Evolutionary conservation across 1,284 basidiomycete genomes (phyloP).

Genomic region (Ustilago esculenta): DNA sequence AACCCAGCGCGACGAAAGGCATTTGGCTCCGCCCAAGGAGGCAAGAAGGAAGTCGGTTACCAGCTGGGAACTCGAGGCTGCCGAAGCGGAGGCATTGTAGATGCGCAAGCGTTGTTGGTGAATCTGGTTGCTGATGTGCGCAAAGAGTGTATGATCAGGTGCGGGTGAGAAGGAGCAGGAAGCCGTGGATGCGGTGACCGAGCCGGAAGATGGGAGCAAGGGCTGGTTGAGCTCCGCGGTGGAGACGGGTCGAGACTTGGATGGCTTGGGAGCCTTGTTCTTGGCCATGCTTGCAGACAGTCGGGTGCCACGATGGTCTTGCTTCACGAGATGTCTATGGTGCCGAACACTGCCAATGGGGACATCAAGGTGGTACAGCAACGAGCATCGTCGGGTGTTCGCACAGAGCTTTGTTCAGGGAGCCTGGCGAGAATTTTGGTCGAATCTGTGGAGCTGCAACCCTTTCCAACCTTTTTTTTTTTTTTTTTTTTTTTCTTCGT

Average conservation of each 20-base stretch:
- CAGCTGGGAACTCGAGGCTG: conserved; percentile 73
- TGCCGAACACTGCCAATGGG: not conserved
- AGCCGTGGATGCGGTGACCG: conserved; percentile 53
- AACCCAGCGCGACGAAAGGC: conserved; percentile 43
- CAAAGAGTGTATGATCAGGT: conserved; percentile 73
- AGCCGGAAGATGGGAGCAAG: conserved; percentile 69
- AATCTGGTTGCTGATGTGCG: conserved; percentile 75
- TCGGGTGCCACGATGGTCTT: not conserved
- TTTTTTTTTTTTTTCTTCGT: conserved; percentile 4
- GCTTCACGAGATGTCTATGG: conserved; percentile 3
- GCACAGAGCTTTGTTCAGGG: not conserved
- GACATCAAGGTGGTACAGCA: not conserved
- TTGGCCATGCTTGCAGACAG: conserved; percentile 42
- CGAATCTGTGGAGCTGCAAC: conserved; percentile 22
- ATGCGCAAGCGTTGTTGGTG: conserved; percentile 79
- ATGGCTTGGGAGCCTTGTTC: conserved; percentile 54
- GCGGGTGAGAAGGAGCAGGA: conserved; percentile 71
- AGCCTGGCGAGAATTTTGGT: conserved; percentile 1
- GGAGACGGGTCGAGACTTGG: conserved; percentile 53
- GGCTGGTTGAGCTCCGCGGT: conserved; percentile 75
- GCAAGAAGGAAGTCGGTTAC: conserved; percentile 69
- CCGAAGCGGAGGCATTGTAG: conserved; percentile 73
- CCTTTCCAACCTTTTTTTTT: conserved; percentile 23
- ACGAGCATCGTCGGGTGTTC: not conserved
- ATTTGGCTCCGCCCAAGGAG: conserved; percentile 37